These are phyloP conservation scores for Tritrichomonas musculus DNA, from an alignment of 208 protist genomes.

Conservation along the genomic window DNA sequence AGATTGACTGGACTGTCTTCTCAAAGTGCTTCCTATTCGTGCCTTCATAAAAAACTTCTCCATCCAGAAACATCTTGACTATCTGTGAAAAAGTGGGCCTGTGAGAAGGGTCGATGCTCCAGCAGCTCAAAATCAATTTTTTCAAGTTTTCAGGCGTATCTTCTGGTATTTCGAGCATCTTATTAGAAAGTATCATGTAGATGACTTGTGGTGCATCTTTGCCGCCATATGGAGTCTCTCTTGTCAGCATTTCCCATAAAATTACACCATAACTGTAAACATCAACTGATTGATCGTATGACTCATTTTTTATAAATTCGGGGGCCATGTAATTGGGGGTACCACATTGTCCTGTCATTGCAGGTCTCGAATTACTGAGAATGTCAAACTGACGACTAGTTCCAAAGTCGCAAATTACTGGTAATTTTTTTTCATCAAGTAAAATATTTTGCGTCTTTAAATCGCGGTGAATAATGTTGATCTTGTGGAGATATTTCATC, in stretches of 20 bases:
- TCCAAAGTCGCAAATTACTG: conserved; percentile 32
- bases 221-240: not conserved
- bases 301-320: not conserved
- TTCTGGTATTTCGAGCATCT: too few species aligned
- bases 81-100: too few species aligned
- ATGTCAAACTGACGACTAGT: not conserved
- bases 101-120: too few species aligned
- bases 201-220: not conserved
- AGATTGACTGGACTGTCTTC: too few species aligned
- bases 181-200: not conserved
- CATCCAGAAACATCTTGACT: too few species aligned
- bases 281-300: not conserved
- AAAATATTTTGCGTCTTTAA: conserved; percentile 17
- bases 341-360: not conserved
- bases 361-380: too few species aligned
- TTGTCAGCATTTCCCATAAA: not conserved
- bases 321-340: conserved; percentile 14
- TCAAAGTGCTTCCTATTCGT: too few species aligned
- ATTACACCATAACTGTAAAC: not conserved
- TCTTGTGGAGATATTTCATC: not conserved
- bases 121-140: too few species aligned
- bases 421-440: conserved; percentile 9
- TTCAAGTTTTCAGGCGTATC: too few species aligned
- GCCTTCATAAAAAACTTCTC: too few species aligned
- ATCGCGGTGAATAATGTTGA: not conserved